Conservation (phyloP, 257 asterid species). For the Scutellaria galericulata region DNA sequence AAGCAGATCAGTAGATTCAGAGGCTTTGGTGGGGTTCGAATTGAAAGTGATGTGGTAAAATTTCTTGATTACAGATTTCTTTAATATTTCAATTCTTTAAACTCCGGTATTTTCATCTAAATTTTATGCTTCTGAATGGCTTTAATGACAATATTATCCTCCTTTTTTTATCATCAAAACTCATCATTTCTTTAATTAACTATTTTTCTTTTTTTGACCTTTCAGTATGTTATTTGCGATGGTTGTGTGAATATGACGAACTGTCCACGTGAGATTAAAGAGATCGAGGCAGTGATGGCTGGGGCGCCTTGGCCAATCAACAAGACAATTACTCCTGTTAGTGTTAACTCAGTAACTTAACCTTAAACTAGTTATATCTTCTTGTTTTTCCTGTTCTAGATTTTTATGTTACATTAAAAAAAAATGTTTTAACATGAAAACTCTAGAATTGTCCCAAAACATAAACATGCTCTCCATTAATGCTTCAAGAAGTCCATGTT, state of each 20-base stretch:
- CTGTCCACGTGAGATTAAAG: conserved; percentile 77
- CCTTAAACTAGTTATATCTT: background rate
- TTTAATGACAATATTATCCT: conserved; percentile 9
- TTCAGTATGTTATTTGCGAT: conserved; percentile 64
- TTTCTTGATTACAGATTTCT: conserved; percentile 24
- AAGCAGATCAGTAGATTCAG: conserved; percentile 67
- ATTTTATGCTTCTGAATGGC: conserved; percentile 23
- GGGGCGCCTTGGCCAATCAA: conserved; percentile 88
- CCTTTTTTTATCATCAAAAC: background rate
- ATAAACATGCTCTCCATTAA: no score
- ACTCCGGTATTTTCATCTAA: conserved; percentile 12
- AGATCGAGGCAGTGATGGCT: conserved; percentile 92
- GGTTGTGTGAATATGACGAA: conserved; percentile 93
- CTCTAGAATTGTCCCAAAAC: no score
- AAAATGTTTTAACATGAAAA: no score
- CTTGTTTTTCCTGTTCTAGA: background rate
- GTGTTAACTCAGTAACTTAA: conserved; percentile 38
- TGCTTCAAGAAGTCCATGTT: no score
- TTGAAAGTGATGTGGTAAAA: conserved; percentile 94
- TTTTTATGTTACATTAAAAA: no score
- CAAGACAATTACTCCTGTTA: conserved; percentile 30
- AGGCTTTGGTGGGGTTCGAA: conserved; percentile 94
- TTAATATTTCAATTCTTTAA: background rate
- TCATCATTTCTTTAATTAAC: background rate
- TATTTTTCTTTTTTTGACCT: background rate